Conservation (phyloP, 106 monocot genomes). For the Dioscorea dumetorum region DNA sequence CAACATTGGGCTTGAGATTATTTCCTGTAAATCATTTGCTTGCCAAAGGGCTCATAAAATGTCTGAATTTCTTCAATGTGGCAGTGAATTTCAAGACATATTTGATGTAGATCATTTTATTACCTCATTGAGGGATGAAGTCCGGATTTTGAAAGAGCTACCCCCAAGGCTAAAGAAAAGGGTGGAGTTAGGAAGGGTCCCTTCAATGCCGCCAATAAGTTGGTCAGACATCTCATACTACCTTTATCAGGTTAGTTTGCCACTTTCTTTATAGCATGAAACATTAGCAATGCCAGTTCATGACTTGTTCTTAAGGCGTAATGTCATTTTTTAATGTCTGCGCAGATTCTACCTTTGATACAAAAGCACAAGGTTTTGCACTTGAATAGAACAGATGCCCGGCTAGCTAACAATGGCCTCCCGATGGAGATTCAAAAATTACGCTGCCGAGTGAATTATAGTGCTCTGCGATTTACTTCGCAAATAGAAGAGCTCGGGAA, state of each 20-base stretch:
- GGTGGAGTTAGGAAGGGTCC: conserved; percentile 46
- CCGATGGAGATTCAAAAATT: conserved; percentile 82
- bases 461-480: conserved; percentile 68
- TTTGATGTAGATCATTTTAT: conserved; percentile 98
- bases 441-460: conserved; percentile 79
- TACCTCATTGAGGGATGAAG: conserved; percentile 75
- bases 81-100: conserved; percentile 92
- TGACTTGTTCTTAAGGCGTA: not conserved
- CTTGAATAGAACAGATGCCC: conserved; percentile 85
- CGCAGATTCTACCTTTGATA: conserved; percentile 88
- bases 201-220: conserved; percentile 87
- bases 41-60: too few species aligned
- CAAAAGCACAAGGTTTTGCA: conserved; percentile 73
- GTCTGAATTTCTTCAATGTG: not conserved
- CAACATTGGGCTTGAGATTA: not conserved
- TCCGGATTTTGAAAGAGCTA: conserved; percentile 83
- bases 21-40: not conserved
- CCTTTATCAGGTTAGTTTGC: conserved; percentile 43
- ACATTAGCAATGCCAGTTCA: not conserved
- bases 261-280: not conserved
- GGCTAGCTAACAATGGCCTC: conserved; percentile 86
- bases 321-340: not conserved
- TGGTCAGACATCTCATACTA: conserved; percentile 97
- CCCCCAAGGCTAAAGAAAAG: conserved; percentile 77
- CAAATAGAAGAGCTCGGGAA: conserved; percentile 86